Evolutionary conservation across 1,284 basidiomycete genomes (phyloP), one percentile per base, ranked within the genome.

Genomic region (Sparassis latifolia): DNA sequence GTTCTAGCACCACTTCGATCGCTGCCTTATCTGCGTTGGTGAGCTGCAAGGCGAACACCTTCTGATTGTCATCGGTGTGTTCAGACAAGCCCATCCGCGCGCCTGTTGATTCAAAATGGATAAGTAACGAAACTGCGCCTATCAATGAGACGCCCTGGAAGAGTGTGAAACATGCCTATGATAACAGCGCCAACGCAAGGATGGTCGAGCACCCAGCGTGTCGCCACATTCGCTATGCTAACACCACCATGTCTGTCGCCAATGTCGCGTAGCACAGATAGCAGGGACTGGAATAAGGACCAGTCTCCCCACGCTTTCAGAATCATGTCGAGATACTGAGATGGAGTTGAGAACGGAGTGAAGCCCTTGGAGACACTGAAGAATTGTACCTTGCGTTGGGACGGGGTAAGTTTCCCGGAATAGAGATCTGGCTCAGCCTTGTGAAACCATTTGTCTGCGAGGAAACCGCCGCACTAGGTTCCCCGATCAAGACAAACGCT

Each of bases 321-420:
- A 56, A 91, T 90, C 72, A 89, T 80, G 58, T 91, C 88, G 42
- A 89, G 79, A 65, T 91, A 91, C 88, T 91, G 60, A 35, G 38
- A 28, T 40, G 20, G 53, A 48, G 50, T 39, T n/a, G 52, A 6
- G 27, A 42, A 7, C 7, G 5, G 40, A 28, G 9, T 42, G 40
- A 9, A 9, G 27, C 27, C 6, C 6, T 27, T 27, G 27, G 6
- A 9, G 9, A 28, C 6, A 9, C 7, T 27, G 40, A 27, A 5
- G 52, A 47, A 30, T 57, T 70, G 60, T 57, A 80, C 88, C 79
- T 91, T 91, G 58, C 88, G 74, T 64, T 90, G 87, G 2, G 88
- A 90, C 2, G 89, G 89, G 0, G 86, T 90, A 67, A 70, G 61
- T 42, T 62, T 66, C 29, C 77, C 77, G 9, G 77, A 72, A 58